phyloP scores from a whole-genome alignment of 2,329 filamentous ascomycete species.

The Neonectria hederae region DNA sequence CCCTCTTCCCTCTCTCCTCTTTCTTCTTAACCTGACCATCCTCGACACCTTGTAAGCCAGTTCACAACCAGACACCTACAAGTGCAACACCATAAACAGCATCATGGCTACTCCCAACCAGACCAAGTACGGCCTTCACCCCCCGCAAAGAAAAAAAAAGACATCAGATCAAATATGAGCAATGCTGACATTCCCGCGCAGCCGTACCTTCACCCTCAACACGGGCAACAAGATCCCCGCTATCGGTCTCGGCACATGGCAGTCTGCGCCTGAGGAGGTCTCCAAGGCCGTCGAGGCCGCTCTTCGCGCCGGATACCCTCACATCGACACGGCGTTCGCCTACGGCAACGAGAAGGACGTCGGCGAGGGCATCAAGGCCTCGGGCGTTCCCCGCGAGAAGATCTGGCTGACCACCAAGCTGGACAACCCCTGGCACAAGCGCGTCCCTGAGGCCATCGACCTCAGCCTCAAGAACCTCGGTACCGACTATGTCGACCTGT shows the following conservation, averaged over 20 bases:
- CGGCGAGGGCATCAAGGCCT: conserved; percentile 70
- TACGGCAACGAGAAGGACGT: conserved; percentile 82
- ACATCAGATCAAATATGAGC: background rate
- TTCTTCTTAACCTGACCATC: background rate
- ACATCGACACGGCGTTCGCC: conserved; percentile 79
- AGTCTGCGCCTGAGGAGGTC: conserved; percentile 75
- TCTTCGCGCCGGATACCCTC: conserved; percentile 74
- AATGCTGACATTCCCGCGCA: conserved; percentile 16
- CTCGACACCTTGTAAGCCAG: background rate
- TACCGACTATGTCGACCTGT: conserved; percentile 74
- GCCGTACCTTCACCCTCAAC: conserved; percentile 71
- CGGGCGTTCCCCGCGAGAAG: conserved; percentile 70
- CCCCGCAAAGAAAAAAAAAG: background rate
- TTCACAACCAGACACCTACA: background rate
- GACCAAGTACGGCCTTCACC: conserved; percentile 14
- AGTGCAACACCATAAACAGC: background rate
- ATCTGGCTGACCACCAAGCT: conserved; percentile 85
- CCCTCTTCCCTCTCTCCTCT: background rate
- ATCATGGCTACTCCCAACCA: conserved; percentile 26
- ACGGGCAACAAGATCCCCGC: conserved; percentile 81
- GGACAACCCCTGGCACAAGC: conserved; percentile 81
- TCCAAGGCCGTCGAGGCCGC: conserved; percentile 76
- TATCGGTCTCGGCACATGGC: conserved; percentile 82
- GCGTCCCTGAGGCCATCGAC: conserved; percentile 69
- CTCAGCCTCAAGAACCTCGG: conserved; percentile 68